Evolutionary conservation across 139 green algal genomes (phyloP).

Genomic region (Chlorella sorokiniana): DNA sequence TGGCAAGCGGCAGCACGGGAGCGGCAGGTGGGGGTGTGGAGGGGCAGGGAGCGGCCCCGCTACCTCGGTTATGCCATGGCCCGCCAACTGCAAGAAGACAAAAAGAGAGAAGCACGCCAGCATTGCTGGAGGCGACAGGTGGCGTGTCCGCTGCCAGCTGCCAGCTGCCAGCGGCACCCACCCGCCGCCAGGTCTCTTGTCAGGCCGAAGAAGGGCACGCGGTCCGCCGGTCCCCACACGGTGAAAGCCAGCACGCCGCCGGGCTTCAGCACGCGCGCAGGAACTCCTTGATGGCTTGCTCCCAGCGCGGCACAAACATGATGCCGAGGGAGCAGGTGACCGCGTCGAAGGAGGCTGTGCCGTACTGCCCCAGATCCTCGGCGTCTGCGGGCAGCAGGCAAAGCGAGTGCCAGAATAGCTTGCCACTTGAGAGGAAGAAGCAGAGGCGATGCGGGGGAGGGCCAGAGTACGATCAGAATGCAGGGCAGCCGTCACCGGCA

Average conservation of each 20-base stretch:
- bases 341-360: conserved; percentile 5
- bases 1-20: not conserved
- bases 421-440: too few relatives aligned
- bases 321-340: conserved; percentile 29
- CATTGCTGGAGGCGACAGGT: too few relatives aligned
- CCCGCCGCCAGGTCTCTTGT: not conserved
- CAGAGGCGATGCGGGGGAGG: too few relatives aligned
- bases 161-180: not conserved
- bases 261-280: conserved; percentile 24
- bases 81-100: too few relatives aligned
- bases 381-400: too few relatives aligned
- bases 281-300: conserved; percentile 1
- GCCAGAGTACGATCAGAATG: too few relatives aligned
- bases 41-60: too few relatives aligned
- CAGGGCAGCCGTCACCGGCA: too few relatives aligned
- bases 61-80: too few relatives aligned
- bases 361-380: conserved; percentile 23
- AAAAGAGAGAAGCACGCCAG: too few relatives aligned
- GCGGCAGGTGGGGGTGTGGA: too few relatives aligned
- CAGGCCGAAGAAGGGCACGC: not conserved
- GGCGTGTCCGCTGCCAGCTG: not conserved
- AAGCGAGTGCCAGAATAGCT: too few relatives aligned
- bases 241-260: not conserved
- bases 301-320: conserved; percentile 11
- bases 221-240: not conserved